Evolutionary conservation across 2,329 filamentous ascomycete species (phyloP), one percentile per base, ranked within the genome.

Genomic region (Microdochium bolleyi): DNA sequence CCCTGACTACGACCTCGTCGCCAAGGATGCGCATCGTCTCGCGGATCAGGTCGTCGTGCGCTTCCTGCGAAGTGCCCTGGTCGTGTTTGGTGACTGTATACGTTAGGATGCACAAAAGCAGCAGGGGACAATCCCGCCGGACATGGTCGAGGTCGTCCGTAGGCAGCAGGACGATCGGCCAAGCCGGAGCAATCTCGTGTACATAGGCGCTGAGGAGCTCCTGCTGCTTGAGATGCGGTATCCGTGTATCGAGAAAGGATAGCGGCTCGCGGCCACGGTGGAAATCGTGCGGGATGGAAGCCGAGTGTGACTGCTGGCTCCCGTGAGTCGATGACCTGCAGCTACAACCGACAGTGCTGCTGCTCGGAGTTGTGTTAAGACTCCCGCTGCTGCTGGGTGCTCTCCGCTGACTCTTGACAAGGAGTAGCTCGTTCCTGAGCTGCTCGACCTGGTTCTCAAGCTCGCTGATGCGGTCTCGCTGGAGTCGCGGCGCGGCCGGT

Each of bases 401-500:
- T 11, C 13, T 19, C 5, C 8, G 16, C 19, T 22, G 41, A 13
- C 16, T 53, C 37, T 48, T 46, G 37, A 22, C 34, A 14, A 49
- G n/a, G 16, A 46, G 41, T 19, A 46, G 19, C 13, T 46, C 49
- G 44, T 7, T 32, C 10, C 48, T 52, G 2, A 58, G 50, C 24
- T 56, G 50, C 14, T 55, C 30, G 48, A 56, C 32, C 44, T 57
- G 51, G n/a, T 51, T 52, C 37, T 58, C 54, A 16, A 58, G 54
- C 41, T 58, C 57, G 34, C 30, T 24, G 50, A 58, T 44, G 38
- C 50, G 51, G 13, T 52, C 49, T 13, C 50, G 49, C n/a, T 64
- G 70, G 2, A 87, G 83, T 48, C 89, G 85, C 58, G 96, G 66
- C 34, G 84, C 90, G 7, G 89, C 88, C 8, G 89, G 95, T 65